Base-by-base conservation (phyloP, 164 flowering plant genomes). In the Vitis rotundifolia region DNA sequence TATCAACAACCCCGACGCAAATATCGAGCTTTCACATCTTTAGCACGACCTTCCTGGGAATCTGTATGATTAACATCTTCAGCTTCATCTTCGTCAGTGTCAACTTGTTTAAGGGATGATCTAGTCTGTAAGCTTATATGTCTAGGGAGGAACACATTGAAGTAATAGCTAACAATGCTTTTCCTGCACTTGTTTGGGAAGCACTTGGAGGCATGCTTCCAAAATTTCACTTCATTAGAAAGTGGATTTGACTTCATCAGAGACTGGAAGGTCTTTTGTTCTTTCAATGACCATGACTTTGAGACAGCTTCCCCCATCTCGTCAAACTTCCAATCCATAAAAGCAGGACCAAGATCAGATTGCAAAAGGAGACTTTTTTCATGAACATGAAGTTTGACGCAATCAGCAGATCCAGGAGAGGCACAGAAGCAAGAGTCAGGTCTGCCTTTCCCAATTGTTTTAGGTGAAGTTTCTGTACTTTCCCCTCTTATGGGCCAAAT, bases 301-400 rank as follows among this genome's bases (percentile, higher is more conserved):
- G 79, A 73, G 64, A 85, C 83, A n/a, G 59, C 77, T 71, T 80
- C 85, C 14, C 91, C 91, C 88, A 84, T 84, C 49, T 80, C 81
- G 75, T 85, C 76, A 55, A 88, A 78, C 63, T 76, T 81, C 91
- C 86, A 82, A 26, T 14, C 63, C 49, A 3, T 64, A 52, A 78
- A 88, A 49, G 82, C 87, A 63, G 80, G 69, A 15, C 89, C 86
- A 8, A 84, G 71, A 13, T 80, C 82, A 44, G 63, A 59, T 59
- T 56, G 76, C 72, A 87, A 66, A 49, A 51, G 60, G 1, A 31
- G 55, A 47, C 74, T 80, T 52, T 73, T 63, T 73, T 78, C 78
- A 8, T 53, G 51, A 37, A 81, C 37, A 13, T 85, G 88, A 19
- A 18, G 66, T 50, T 66, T 76, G 57, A 81, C 49, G 68, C 88